Base-by-base conservation (phyloP, 2,329 filamentous ascomycete species). In the Colletotrichum filicis region DNA sequence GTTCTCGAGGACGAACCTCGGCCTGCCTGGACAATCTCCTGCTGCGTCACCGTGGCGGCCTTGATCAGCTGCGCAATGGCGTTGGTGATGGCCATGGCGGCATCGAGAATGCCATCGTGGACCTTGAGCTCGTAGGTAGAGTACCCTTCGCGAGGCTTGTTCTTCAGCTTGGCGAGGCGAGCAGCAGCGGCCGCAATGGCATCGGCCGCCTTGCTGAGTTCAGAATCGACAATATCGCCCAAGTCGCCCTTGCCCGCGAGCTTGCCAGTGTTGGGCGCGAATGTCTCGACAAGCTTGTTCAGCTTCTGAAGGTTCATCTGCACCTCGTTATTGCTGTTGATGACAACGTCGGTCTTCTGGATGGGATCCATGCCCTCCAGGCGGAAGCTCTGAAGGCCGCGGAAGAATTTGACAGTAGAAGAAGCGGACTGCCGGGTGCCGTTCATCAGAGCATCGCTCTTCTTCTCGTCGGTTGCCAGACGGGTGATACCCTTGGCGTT, bases 91-190 rank as follows among this genome's bases (percentile, higher is more conserved):
- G 95, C 95, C 79, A 95, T 93, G 2, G 97, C 97, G 6, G 97
- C 95, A 78, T 97, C 95, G 60, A 99, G 88, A 76, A 99, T 98
- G 1, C 93, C 94, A 81, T 98, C 97, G 85, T 98, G 95, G 77
- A 99, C 97, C 82, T 94, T 95, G 75, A 99, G 90, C 84, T 98
- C 96, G 83, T 98, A 98, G 0, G 96, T 98, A 7, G 95, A 95
- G 87, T 96, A 98, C 14, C 94, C 93, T 77, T 98, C 97, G 68
- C 95, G 92, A n/a, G 95, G 95, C 88, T 98, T 98, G 85, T 95
- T 98, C 89, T 92, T 95, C 76, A 99, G 88, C 84, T 97, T 98
- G 74, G 93, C 93, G 28, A 99, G 89, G 65, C 97, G 93, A 68
- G 95, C 94, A 0, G 95, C 94, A 0, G 97, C 97, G 12, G 95